Percentiles rank a stretch among this genome's conserved stretches.
phyloP scores from a whole-genome alignment of 176 grass and related monocot genomes.

The barley (Hordeum vulgare) region DNA sequence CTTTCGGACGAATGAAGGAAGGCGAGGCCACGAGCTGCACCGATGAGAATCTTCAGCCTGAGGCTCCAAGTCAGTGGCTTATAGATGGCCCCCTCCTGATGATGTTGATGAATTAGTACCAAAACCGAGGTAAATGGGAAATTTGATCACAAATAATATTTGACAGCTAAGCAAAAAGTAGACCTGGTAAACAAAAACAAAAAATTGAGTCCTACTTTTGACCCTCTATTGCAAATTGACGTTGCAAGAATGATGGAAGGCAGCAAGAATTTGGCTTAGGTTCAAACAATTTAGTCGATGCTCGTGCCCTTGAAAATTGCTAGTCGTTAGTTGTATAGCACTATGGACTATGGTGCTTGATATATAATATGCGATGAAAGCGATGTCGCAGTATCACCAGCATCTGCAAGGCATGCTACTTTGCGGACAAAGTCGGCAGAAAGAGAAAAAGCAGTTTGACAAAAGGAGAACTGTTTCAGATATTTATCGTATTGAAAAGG shows the following conservation, averaged over 20 bases:
- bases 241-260: no score
- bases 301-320: conserved; percentile 26
- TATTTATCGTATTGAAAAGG: conserved; percentile 10
- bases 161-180: no score
- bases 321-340: conserved; percentile 29
- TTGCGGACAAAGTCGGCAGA: conserved; percentile 26
- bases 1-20: conserved; percentile 84
- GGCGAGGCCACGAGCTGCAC: conserved; percentile 84
- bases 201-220: no score
- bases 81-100: not conserved
- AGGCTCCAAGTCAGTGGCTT: conserved; percentile 75
- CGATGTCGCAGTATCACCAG: conserved; percentile 17
- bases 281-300: conserved; percentile 17
- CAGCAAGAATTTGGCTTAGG: conserved; percentile 15
- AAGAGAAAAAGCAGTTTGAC: conserved; percentile 24
- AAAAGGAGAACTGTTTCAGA: conserved; percentile 13
- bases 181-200: no score
- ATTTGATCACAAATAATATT: no score
- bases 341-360: conserved; percentile 28
- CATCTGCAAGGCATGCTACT: conserved; percentile 6
- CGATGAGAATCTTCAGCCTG: conserved; percentile 84
- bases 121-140: no score
- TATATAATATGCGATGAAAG: conserved; percentile 30
- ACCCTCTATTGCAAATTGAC: not conserved
- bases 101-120: no score